Evolutionary conservation across 768 basidiomycete species (phyloP).

Genomic region (Russula olivacea): DNA sequence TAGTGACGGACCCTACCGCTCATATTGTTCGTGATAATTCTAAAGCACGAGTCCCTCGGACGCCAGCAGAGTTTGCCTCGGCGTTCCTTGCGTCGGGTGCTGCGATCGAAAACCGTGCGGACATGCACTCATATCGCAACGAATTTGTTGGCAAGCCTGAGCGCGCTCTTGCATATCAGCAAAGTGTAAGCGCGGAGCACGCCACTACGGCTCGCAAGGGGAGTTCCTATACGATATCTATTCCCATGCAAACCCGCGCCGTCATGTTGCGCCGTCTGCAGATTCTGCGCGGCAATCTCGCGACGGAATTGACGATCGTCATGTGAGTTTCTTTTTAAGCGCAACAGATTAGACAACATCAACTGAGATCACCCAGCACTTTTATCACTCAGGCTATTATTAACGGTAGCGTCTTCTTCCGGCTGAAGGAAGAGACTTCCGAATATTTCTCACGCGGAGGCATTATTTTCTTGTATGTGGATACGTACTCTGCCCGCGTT

Average conservation of each 20-base stretch:
- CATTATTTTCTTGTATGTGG: conserved; percentile 63
- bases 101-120: conserved; percentile 40
- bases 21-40: conserved; percentile 45
- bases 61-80: conserved; percentile 50
- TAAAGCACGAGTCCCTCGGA: conserved; percentile 41
- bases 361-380: conserved; percentile 34
- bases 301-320: conserved; percentile 30
- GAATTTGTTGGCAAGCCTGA: conserved; percentile 43
- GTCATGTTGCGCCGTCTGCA: conserved; percentile 34
- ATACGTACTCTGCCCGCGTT: too few relatives aligned
- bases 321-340: conserved; percentile 21
- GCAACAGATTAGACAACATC: not conserved
- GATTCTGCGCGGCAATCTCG: conserved; percentile 32
- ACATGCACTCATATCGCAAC: conserved; percentile 41
- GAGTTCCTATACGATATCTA: conserved; percentile 36
- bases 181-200: conserved; percentile 47
- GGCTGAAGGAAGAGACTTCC: conserved; percentile 46
- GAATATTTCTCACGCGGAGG: conserved; percentile 75
- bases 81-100: conserved; percentile 34
- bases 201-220: conserved; percentile 39
- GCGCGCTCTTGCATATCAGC: conserved; percentile 39
- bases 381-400: conserved; percentile 50
- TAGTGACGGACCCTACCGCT: conserved; percentile 54
- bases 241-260: conserved; percentile 36
- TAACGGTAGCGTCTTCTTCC: conserved; percentile 62